Evolutionary conservation across 768 basidiomycete genomes (phyloP).

Genomic region (Lentinus brumalis): DNA sequence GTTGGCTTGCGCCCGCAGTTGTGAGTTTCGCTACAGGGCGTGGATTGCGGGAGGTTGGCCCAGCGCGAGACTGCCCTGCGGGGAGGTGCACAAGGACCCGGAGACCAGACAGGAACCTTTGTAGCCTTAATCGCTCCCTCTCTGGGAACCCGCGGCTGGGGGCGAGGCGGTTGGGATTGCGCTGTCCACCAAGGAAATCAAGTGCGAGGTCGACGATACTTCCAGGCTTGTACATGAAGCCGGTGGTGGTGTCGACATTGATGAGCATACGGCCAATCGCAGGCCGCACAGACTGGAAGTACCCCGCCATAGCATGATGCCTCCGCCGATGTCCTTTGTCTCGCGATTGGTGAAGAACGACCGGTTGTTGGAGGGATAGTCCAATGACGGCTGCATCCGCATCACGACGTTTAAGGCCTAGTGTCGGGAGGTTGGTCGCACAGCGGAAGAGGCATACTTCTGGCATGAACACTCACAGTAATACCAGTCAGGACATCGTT

Average conservation of each 20-base stretch:
- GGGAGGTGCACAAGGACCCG: conserved; percentile 44
- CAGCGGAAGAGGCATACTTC: background rate
- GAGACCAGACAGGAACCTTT: conserved; percentile 59
- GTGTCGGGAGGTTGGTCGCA: background rate
- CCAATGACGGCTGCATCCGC: conserved; percentile 69
- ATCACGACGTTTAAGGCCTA: conserved; percentile 77
- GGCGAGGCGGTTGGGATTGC: conserved; percentile 36
- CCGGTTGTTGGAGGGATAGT: conserved; percentile 70
- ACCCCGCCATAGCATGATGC: conserved; percentile 79
- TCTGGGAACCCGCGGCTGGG: conserved; percentile 47
- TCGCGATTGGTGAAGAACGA: conserved; percentile 71
- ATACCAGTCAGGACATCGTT: conserved; percentile 69
- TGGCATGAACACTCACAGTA: conserved; percentile 43
- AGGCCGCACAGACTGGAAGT: conserved; percentile 79
- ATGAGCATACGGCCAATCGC: conserved; percentile 62
- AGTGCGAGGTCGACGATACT: conserved; percentile 58
- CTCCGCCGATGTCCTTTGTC: conserved; percentile 55
- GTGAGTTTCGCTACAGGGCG: conserved; percentile 67
- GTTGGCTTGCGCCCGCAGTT: conserved; percentile 49
- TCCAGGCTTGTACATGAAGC: conserved; percentile 73
- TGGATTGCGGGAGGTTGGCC: conserved; percentile 36
- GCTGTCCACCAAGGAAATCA: conserved; percentile 48
- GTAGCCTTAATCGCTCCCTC: conserved; percentile 52
- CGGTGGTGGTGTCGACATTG: conserved; percentile 79
- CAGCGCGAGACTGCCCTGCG: conserved; percentile 1